A percentile compares a stretch with the other conserved stretches of the same genome.
Evolutionary conservation across 2,329 filamentous ascomycete genomes (phyloP).

Genomic region (Penicillium sp.): DNA sequence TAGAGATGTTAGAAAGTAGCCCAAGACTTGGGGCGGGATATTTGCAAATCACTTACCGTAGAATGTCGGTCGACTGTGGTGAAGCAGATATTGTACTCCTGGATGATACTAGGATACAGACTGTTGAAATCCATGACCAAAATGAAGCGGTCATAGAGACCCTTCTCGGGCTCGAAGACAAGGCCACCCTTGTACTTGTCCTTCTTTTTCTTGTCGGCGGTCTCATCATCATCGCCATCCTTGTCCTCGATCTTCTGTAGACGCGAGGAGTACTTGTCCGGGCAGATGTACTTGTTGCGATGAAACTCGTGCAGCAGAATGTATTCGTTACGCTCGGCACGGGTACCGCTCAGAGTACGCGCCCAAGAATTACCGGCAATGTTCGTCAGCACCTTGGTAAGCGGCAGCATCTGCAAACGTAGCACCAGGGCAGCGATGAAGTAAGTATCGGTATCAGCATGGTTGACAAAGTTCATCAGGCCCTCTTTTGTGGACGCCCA

Average conservation of each 20-base stretch:
- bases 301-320: conserved; percentile 97
- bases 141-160: conserved; percentile 95
- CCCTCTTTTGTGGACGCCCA: conserved; percentile 82
- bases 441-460: conserved; percentile 92
- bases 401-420: conserved; percentile 81
- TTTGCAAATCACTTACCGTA: conserved; percentile 51
- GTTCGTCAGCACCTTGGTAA: conserved; percentile 94
- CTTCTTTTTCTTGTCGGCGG: conserved; percentile 80
- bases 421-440: conserved; percentile 89
- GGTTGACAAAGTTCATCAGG: conserved; percentile 85
- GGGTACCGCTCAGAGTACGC: conserved; percentile 86
- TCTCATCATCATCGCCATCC: conserved; percentile 61
- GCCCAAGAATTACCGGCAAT: conserved; percentile 98
- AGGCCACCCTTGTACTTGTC: conserved; percentile 99
- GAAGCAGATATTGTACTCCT: conserved; percentile 99
- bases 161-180: conserved; percentile 96
- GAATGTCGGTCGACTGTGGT: conserved; percentile 82
- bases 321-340: conserved; percentile 97
- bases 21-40: not conserved
- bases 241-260: conserved; percentile 70
- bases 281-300: conserved; percentile 95
- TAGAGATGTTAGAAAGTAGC: conserved; percentile 13
- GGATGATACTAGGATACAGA: conserved; percentile 95
- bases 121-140: conserved; percentile 99
- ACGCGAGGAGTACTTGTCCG: conserved; percentile 83